Base-by-base conservation (phyloP, 371 early-diverging fungal species). In the Apophysomyces ossiformis region DNA sequence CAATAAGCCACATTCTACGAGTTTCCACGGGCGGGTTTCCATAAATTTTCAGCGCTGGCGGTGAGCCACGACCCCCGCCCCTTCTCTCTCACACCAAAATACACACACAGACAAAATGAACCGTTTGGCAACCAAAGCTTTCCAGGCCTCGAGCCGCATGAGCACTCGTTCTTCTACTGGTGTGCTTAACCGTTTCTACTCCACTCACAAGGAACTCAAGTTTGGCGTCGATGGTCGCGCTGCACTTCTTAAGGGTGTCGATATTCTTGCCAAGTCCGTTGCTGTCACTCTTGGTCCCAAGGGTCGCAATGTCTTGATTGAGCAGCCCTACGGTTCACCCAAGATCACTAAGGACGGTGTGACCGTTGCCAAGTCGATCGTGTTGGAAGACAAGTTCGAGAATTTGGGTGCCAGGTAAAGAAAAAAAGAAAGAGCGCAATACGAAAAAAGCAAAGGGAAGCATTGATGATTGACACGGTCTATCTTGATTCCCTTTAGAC, bases 331-430 rank as follows among this genome's bases (percentile, higher is more conserved):
- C 70, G 99, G 98, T 41, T 88, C 93, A 50, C 99, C 99, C 78
- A 98, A 97, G 89, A 99, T 99, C 82, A 99, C 99, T 77, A 99
- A 99, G 93, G 99, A 99, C 79, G 99, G 99, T 84, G 99, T 99
- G 45, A 96, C 99, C 63, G 99, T 99, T 44, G 99, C 99, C 68
- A 98, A 97, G 87, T 89, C 95, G 67, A 95, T 99, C 79, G 86
- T 90, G 37, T 86, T 99, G 41, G 95, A 97, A 81, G 93, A 95
- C 82, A 96, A 95, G 83, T 95, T 98, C 72, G 98, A 98, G 85
- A 97, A 98, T 84, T 89, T 98, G 58, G 99, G 99, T 71, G 99
- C 99, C 63, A 87, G 89, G 88, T 87, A 83, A 81, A 39, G 3
- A 36, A 9, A 37, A 13, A 11, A 39, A 59, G 36, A n/a, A n/a